Evolutionary conservation across 495 filamentous ascomycete genomes (phyloP).

Genomic region (Amorphotheca resinae): DNA sequence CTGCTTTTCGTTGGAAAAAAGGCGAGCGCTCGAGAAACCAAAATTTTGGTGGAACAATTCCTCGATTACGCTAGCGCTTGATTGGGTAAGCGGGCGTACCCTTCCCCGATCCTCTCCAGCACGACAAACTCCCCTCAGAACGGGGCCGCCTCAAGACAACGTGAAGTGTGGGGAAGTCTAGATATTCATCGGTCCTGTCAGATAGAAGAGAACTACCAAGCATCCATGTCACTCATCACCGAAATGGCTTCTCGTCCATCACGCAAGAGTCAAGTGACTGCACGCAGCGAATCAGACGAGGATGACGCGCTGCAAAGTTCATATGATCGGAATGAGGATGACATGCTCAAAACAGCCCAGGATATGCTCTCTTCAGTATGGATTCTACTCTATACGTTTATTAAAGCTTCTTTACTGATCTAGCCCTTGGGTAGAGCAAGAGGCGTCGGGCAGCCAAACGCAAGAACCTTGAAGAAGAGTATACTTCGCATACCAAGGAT

Average conservation of each 20-base stretch:
- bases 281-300: constrained; percentile 4
- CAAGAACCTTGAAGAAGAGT: constrained; percentile 15
- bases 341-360: constrained; percentile 7
- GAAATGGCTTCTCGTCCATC: constrained; percentile 13
- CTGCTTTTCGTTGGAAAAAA: constrained; percentile 8
- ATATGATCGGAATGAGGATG: constrained; percentile 1
- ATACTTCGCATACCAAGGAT: constrained; percentile 16
- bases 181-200: too few relatives aligned
- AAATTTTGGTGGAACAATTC: constrained; percentile 14
- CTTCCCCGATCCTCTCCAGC: not conserved
- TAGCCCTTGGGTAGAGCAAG: constrained; percentile 13
- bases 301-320: constrained; percentile 7
- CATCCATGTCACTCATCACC: too few relatives aligned
- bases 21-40: constrained; percentile 3
- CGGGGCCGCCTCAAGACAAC: too few relatives aligned
- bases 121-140: too few relatives aligned
- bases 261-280: constrained; percentile 1
- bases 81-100: constrained; percentile 1
- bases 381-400: not conserved
- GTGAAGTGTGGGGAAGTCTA: too few relatives aligned
- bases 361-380: constrained; percentile 10
- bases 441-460: constrained; percentile 18
- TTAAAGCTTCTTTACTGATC: not conserved
- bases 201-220: too few relatives aligned
- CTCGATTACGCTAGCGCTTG: not conserved